A percentile compares a stretch with the other conserved stretches of the same genome.
phyloP scores from a whole-genome alignment of 1,139 yeast species.

The Hansenula sp. region DNA sequence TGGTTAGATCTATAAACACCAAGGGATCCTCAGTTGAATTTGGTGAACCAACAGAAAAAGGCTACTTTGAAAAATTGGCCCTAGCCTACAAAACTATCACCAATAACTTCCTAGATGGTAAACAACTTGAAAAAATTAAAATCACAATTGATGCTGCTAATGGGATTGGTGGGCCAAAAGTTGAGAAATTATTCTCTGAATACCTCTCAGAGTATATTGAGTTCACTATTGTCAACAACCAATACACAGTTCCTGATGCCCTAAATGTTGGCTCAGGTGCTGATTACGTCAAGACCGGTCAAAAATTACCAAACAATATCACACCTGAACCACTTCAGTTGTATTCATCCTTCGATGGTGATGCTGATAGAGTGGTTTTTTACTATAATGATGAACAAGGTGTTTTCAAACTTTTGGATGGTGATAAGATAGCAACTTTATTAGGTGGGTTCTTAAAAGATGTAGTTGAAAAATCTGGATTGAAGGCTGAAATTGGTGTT shows the following conservation, averaged over 20 bases:
- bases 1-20: conserved; percentile 66
- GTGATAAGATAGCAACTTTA: conserved; percentile 89
- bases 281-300: conserved; percentile 89
- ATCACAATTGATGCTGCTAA: conserved; percentile 86
- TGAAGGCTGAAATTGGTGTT: conserved; percentile 59
- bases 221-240: conserved; percentile 53
- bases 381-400: conserved; percentile 53
- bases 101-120: conserved; percentile 30
- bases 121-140: conserved; percentile 33
- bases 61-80: conserved; percentile 68
- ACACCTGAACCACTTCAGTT: conserved; percentile 30
- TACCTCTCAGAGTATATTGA: conserved; percentile 40
- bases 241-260: conserved; percentile 48
- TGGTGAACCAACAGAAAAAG: conserved; percentile 63
- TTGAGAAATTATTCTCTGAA: conserved; percentile 42
- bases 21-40: conserved; percentile 33
- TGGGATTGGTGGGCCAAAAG: conserved; percentile 91
- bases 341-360: conserved; percentile 92
- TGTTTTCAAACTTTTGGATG: conserved; percentile 74
- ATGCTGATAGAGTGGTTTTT: conserved; percentile 92
- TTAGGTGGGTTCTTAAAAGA: conserved; percentile 67
- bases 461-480: conserved; percentile 39
- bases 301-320: conserved; percentile 66
- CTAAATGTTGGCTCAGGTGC: conserved; percentile 91
- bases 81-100: conserved; percentile 37